A percentile compares a stretch with the other conserved stretches of the same genome.
These are phyloP conservation scores for Boletus huronensis DNA, from an alignment of 768 basidiomycete genomes.

Conservation along the genomic window DNA sequence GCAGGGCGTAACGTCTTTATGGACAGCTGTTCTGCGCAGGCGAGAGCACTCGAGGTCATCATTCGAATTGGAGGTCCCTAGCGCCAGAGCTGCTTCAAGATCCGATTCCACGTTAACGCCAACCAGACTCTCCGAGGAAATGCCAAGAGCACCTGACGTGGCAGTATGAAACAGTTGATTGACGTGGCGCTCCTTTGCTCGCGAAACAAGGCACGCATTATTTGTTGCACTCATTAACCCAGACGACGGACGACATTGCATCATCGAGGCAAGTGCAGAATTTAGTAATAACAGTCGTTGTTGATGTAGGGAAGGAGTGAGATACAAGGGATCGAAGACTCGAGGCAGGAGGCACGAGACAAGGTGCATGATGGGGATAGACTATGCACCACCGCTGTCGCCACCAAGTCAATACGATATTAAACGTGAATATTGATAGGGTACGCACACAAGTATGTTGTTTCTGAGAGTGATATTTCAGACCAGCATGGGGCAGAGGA, in stretches of 20 bases:
- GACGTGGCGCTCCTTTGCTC: neutral
- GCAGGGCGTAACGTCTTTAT: slow-evolving; percentile 40
- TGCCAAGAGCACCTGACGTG: neutral
- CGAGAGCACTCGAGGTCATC: slow-evolving; percentile 9
- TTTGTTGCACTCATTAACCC: slow-evolving; percentile 1
- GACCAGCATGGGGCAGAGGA: neutral
- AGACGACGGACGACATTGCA: neutral
- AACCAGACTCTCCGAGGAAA: neutral
- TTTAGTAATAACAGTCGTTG: slow-evolving; percentile 1
- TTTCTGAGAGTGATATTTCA: slow-evolving; percentile 54
- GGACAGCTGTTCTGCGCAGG: slow-evolving; percentile 19
- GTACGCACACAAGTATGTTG: slow-evolving; percentile 93
- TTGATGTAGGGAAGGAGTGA: slow-evolving; percentile 15
- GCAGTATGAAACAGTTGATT: slow-evolving; percentile 12
- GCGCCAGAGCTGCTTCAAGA: slow-evolving; percentile 20
- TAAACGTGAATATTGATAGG: neutral
- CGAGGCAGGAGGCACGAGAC: slow-evolving; percentile 9
- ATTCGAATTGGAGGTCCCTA: slow-evolving; percentile 18
- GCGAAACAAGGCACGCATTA: slow-evolving; percentile 1
- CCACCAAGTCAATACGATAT: slow-evolving; percentile 25
- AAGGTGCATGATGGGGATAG: slow-evolving; percentile 13
- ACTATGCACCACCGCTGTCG: slow-evolving; percentile 72
- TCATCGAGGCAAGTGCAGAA: neutral
- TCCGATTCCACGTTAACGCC: slow-evolving; percentile 9
- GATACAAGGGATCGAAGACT: slow-evolving; percentile 19